Base-by-base conservation (phyloP, 2,329 filamentous ascomycete species). In the Tricladium varicosporioides region DNA sequence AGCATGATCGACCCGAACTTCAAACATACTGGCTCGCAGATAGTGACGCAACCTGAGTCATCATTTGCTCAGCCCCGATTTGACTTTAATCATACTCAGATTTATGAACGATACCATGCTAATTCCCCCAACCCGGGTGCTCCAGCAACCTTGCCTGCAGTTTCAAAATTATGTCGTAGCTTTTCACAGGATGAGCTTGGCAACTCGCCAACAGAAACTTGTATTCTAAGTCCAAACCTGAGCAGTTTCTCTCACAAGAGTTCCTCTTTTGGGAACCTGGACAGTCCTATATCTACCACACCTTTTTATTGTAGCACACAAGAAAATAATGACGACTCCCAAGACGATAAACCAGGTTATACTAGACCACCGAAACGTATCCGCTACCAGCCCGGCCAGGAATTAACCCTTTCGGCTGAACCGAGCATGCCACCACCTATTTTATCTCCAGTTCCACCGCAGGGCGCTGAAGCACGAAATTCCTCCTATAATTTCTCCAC, bases 171-270 rank as follows among this genome's bases (percentile, higher is more conserved):
- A 32, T 54, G 56, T 3, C 56, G 61, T 9, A 53, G 56, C 54
- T 53, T 19, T 16, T n/a, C 36, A 15, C 47, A 33, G 33, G 51
- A 52, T 22, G 57, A 62, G 13, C 55, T 59, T 44, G 56, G 57
- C 18, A 60, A 60, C 4, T 67, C 64, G 31, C 60, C 68, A n/a
- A 60, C 60, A 36, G 66, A 70, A 15, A 63, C 62, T 18, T 58
- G 53, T 13, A 58, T 64, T 16, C 47, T 49, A 60, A 63, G 59
- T 43, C 58, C 63, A 7, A 56, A 40, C 32, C 45, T 43, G 5
- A 48, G 54, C 15, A 58, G 56, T 16, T 51, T 54, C 11, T 63
- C 60, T 7, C 60, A 53, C 15, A 57, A 45, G n/a, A 61, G 56
- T 49, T 19, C 47, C 9, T 53, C 49, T 14, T 36, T 61, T 10